Base-by-base conservation (phyloP, 306 rosid species). In the Trifolium repens region DNA sequence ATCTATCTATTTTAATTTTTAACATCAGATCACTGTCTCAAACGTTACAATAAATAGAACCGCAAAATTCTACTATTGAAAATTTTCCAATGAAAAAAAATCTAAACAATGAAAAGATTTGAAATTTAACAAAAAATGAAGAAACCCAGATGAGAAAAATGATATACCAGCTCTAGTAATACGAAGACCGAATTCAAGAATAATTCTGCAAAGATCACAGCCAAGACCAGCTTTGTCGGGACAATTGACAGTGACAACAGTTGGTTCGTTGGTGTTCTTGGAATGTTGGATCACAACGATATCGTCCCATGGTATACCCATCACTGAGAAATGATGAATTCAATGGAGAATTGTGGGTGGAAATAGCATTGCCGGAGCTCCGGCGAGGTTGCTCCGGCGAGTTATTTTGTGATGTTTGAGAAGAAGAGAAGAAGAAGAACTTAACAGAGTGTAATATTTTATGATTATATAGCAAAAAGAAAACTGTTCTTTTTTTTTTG, bases 191-290 rank as follows among this genome's bases (percentile, higher is more conserved):
- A 90, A 92, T 65, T 90, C 89, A 9, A 90, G 88, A 65, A 85
- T 82, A 34, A 86, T 81, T 76, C 90, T 67, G 79, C 88, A 90
- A 49, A 92, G 90, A 84, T 92, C 98, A 73, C 96, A 92, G 4
- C 96, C 94, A 7, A 92, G 91, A 5, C 98, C 96, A 57, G 96
- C 90, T 74, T 90, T 82, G 75, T 92, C 94, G 7, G 98, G 98
- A 58, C 98, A 92, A 70, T 89, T 92, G 60, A 92, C 85, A 1
- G 98, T 92, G 32, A 90, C 81, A 67, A 90, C 75, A 54, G 71
- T 66, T 24, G 94, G 87, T 14, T 90, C 92, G 39, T 68, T 75
- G 16, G 73, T 2, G 30, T 37, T 52, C 75, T 84, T 84, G 3
- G 85, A 88, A 7, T 13, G 84, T 80, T 82, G 81, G 67, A 92